Base-by-base conservation (phyloP, 1,139 yeast species). In the Blastobotrys capitulatus region DNA sequence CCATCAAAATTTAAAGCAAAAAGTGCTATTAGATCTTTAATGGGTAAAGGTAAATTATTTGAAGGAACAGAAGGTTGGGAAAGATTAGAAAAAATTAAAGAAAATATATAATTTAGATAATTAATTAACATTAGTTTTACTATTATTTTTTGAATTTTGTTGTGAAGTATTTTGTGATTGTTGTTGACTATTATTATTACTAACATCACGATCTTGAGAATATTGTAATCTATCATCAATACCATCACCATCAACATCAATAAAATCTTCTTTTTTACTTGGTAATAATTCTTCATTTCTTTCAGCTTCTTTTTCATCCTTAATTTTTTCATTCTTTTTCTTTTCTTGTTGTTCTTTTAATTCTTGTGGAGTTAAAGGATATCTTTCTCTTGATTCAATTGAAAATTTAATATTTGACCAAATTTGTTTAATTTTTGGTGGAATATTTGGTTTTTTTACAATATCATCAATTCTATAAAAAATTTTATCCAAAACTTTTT, bases 1-100 rank as follows among this genome's bases (percentile, higher is more conserved):
- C 95, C 86, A 50, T 68, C 80, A 59, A 84, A 79, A 61, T 87
- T 84, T 68, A 89, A 89, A 64, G 83, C 95, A 1, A 76, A 82
- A 55, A 77, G 86, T 10, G 73, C 87, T 0, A 75, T 89, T 15
- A 76, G 95, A 59, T 77, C 88, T 1, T 71, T 89, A 56, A 76
- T 86, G 78, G 83, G 94, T 25, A 85, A 83, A 61, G 96, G 96
- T 15, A 84, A 79, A 60, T 77, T 76, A 61, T 88, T 95, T 96
- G 90, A 86, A 60, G 90, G 78, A 56, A 74, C 86, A 2, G 82
- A 78, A 34, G 95, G 89, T 1, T 89, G 94, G 88, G 79, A 81
- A 38, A 74, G 73, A 52, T 68, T 90, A 50, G 67, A 72, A 52
- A 78, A 75, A 32, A 60, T 85, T 61, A 82, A 82, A 66, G 37